Evolutionary conservation across 352 stramenopile species (phyloP).

Genomic region (Phytopythium sindhum): DNA sequence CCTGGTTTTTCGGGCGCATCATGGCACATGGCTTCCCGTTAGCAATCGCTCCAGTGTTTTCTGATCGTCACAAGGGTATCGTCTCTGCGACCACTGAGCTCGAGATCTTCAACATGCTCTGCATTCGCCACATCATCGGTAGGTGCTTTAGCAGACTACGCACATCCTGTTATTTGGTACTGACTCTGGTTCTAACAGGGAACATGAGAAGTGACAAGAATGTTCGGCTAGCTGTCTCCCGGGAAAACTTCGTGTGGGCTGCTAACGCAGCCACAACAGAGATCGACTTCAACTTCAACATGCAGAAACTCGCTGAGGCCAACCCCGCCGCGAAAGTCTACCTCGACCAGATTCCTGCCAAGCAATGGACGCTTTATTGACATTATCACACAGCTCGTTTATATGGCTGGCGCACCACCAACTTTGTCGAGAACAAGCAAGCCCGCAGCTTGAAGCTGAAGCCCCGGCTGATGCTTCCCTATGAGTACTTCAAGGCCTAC

Average conservation of each 20-base stretch:
- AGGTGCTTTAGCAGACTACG: not conserved
- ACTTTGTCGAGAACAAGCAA: constrained; percentile 16
- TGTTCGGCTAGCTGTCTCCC: constrained; percentile 8
- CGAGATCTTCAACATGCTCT: constrained; percentile 16
- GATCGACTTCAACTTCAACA: constrained; percentile 5
- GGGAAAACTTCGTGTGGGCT: constrained; percentile 15
- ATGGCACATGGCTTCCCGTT: constrained; percentile 13
- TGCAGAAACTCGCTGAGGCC: constrained; percentile 1
- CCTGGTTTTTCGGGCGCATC: constrained; percentile 13
- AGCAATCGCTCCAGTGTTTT: constrained; percentile 7
- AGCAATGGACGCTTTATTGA: constrained; percentile 8
- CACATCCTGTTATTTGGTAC: constrained; percentile 1
- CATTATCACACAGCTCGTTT: constrained; percentile 6
- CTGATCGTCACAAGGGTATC: constrained; percentile 13
- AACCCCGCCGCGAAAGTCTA: constrained; percentile 6
- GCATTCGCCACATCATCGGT: constrained; percentile 16
- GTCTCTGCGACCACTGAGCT: constrained; percentile 6
- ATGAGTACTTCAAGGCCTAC: constrained; percentile 12
- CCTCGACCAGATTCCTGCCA: not conserved
- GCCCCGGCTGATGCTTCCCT: constrained; percentile 8
- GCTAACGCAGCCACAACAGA: constrained; percentile 6
- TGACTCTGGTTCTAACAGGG: constrained; percentile 6
- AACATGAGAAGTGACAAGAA: constrained; percentile 3
- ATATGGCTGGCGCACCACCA: constrained; percentile 15
- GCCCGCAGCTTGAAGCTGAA: constrained; percentile 11